Conservation (phyloP, 148 eudicot genomes). For the Camellia lanceoleosa region DNA sequence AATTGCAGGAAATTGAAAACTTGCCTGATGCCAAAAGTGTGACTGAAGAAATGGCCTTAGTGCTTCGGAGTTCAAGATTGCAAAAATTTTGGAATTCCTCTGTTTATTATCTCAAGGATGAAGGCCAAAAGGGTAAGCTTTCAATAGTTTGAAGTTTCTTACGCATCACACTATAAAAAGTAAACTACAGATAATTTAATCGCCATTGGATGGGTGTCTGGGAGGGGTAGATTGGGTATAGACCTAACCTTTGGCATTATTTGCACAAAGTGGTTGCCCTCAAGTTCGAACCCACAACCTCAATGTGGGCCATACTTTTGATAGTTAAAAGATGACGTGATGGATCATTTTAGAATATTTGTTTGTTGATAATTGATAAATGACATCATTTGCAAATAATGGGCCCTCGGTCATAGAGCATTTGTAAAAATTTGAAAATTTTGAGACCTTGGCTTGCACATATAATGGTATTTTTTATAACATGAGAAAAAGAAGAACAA, state of each 20-base stretch:
- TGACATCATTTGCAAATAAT: background rate
- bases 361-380: background rate
- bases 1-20: conserved; percentile 28
- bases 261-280: too few species aligned
- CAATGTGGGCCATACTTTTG: background rate
- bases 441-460: background rate
- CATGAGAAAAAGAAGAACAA: background rate
- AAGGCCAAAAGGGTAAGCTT: conserved; percentile 25
- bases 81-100: conserved; percentile 32
- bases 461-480: background rate
- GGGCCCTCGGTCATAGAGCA: background rate
- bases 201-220: too few species aligned
- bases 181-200: too few species aligned
- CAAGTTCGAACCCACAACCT: too few species aligned
- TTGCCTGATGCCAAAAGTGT: conserved; percentile 25
- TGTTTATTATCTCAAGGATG: conserved; percentile 33
- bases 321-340: background rate
- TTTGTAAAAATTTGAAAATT: background rate
- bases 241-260: too few species aligned
- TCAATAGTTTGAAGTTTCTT: background rate
- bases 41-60: conserved; percentile 13
- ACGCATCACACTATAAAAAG: too few species aligned
- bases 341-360: conserved; percentile 2
- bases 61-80: conserved; percentile 26
- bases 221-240: too few species aligned